phyloP scores from a whole-genome alignment of 208 protist genomes.

The Endotrypanum monterogeii region DNA sequence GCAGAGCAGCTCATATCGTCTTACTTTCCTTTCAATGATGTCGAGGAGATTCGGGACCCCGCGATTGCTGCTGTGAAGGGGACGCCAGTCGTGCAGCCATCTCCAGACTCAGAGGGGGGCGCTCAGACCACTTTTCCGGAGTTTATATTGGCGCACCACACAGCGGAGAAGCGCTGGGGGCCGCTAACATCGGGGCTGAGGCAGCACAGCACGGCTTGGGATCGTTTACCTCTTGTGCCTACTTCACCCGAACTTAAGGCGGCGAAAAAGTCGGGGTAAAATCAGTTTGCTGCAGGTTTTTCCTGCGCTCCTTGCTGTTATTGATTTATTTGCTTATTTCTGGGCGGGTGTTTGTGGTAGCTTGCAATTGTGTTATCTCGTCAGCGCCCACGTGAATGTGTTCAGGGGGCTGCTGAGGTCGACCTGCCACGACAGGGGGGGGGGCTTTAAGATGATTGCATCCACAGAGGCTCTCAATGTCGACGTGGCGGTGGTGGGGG shows the following conservation, averaged over 20 bases:
- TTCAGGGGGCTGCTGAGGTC: neutral
- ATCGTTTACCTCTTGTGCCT: neutral
- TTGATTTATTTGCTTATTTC: neutral
- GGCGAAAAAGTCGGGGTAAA: slow-evolving; percentile 1
- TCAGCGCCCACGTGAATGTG: neutral
- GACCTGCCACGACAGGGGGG: neutral
- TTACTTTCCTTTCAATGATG: slow-evolving; percentile 27
- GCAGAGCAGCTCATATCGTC: slow-evolving; percentile 22
- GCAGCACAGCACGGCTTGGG: neutral
- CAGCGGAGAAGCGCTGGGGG: slow-evolving; percentile 14
- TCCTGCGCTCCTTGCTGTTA: neutral
- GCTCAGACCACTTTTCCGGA: neutral
- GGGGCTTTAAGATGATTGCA: neutral
- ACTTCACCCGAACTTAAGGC: slow-evolving; percentile 5
- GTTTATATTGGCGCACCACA: slow-evolving; percentile 4
- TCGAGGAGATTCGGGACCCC: neutral
- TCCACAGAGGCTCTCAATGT: neutral
- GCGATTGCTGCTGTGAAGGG: neutral
- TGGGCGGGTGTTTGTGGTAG: neutral
- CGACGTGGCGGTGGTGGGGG: neutral
- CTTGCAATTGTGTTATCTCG: neutral
- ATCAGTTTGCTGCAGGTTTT: neutral
- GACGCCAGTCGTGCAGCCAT: neutral
- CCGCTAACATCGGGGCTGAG: slow-evolving; percentile 10
- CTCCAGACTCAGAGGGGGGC: neutral